Conservation (phyloP, 345 rosid genomes). For the Abelmoschus esculentus region DNA sequence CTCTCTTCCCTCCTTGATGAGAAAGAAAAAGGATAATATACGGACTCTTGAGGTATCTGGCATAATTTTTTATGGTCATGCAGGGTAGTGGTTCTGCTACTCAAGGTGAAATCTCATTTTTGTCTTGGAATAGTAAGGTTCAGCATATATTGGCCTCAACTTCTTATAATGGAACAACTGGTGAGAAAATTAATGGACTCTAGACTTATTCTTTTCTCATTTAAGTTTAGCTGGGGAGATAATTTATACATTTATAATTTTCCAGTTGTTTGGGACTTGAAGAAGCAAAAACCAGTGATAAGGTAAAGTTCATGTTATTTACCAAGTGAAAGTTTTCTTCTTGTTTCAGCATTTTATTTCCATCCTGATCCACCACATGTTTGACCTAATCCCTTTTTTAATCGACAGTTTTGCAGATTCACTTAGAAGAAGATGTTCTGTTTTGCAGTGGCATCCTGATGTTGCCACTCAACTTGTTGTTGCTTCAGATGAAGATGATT, state of each 20-base stretch:
- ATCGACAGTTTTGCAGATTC: conserved; percentile 82
- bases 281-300: conserved; percentile 90
- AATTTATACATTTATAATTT: conserved; percentile 8
- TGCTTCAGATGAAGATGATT: conserved; percentile 90
- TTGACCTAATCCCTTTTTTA: conserved; percentile 18
- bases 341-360: neutral
- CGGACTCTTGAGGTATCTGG: neutral
- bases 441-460: conserved; percentile 98
- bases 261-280: conserved; percentile 95
- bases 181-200: conserved; percentile 37
- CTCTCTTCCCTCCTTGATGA: no score
- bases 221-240: neutral
- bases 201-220: neutral
- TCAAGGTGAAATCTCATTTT: no score
- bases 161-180: conserved; percentile 88
- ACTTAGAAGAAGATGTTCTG: conserved; percentile 81
- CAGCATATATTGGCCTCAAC: conserved; percentile 92
- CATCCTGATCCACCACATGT: neutral
- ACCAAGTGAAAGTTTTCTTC: neutral
- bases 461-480: conserved; percentile 92
- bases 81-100: conserved; percentile 93
- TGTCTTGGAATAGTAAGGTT: conserved; percentile 95
- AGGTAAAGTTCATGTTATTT: conserved; percentile 43
- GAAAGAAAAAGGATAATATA: neutral
- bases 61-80: conserved; percentile 13